These are phyloP conservation scores for Arthrobotrys sinensis DNA, from an alignment of 2,329 filamentous ascomycete genomes.

Conservation along the genomic window DNA sequence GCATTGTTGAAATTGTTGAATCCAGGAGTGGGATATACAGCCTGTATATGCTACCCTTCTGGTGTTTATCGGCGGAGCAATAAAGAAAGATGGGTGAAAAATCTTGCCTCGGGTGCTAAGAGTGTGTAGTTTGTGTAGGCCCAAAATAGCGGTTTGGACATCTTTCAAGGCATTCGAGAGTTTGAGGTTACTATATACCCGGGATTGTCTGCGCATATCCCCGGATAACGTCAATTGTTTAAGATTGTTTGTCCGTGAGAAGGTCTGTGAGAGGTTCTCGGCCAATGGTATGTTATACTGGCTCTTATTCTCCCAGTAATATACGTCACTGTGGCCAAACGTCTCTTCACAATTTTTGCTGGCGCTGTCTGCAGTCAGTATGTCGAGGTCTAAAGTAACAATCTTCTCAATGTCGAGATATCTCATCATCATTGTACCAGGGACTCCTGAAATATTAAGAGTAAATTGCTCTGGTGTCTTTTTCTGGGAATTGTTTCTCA, in stretches of 20 bases:
- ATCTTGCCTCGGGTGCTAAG: neutral
- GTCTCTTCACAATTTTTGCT: neutral
- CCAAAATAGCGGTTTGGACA: neutral
- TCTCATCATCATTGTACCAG: neutral
- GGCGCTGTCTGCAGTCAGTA: neutral
- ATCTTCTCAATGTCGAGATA: neutral
- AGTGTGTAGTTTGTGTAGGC: neutral
- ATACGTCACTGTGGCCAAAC: too few species aligned
- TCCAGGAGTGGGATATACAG: neutral
- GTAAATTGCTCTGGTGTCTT: neutral
- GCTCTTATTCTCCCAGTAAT: neutral
- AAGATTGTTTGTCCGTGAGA: neutral
- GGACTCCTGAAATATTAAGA: neutral
- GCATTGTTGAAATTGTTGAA: neutral
- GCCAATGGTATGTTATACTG: neutral
- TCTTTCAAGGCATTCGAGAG: neutral
- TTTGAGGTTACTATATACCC: neutral
- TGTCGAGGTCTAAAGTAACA: neutral
- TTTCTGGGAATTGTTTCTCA: neutral
- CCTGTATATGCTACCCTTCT: neutral
- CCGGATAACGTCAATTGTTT: neutral
- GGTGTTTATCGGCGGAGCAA: neutral
- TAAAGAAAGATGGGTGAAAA: neutral
- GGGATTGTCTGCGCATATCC: neutral
- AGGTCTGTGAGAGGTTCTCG: neutral